Evolutionary conservation across 2,329 filamentous ascomycete genomes (phyloP).

Genomic region (Phaeophleospora eucalypticola): DNA sequence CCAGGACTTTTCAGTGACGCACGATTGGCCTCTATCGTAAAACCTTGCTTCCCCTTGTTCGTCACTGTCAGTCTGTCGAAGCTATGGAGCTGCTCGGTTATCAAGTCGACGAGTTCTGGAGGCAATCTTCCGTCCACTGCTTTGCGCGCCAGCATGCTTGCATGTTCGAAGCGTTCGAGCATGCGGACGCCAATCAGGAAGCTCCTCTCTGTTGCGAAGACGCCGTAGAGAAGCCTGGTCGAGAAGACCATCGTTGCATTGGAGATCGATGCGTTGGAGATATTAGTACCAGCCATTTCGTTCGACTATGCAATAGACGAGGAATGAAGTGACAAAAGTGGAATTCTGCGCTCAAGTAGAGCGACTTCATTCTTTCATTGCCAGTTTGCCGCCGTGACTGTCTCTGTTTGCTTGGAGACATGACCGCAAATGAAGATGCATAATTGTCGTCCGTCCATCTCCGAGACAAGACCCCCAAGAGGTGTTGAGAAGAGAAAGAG

Average conservation of each 20-base stretch:
- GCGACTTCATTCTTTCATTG: background rate
- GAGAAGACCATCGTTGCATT: background rate
- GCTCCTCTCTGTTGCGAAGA: constrained; percentile 10
- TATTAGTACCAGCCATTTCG: background rate
- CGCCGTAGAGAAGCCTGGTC: constrained; percentile 6
- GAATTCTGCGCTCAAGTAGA: background rate
- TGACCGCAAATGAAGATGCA: no score
- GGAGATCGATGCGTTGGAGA: background rate
- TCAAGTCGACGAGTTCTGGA: constrained; percentile 7
- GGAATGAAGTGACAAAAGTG: background rate
- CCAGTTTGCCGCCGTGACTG: background rate
- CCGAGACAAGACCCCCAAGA: background rate
- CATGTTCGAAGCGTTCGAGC: constrained; percentile 6
- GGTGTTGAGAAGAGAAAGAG: background rate
- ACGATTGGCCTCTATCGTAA: background rate
- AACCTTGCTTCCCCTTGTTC: background rate
- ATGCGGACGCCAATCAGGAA: constrained; percentile 10
- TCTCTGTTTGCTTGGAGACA: background rate
- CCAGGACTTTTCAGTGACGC: background rate
- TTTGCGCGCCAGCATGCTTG: constrained; percentile 2
- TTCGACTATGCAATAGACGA: no score
- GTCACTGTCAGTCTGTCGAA: constrained; percentile 1
- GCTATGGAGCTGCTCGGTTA: constrained; percentile 3
- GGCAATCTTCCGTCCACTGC: constrained; percentile 1
- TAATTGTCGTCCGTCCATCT: no score